Evolutionary conservation across 1,139 yeast genomes (phyloP).

Genomic region (Suhomyces atakaporum): DNA sequence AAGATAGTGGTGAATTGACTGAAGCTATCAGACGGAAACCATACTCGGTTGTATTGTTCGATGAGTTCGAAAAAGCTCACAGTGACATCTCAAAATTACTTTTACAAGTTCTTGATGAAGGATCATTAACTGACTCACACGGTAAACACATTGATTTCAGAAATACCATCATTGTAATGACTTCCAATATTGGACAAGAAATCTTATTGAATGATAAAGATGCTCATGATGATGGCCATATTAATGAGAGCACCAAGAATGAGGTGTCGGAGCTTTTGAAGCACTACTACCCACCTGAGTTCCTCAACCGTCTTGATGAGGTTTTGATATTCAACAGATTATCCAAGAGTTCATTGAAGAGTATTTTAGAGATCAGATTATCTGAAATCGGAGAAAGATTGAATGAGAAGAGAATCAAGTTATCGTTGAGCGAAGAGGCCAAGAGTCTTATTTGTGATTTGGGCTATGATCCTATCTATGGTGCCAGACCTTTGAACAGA

Average conservation of each 20-base stretch:
- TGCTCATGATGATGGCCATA: conserved; percentile 46
- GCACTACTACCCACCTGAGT: conserved; percentile 85
- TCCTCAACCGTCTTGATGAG: conserved; percentile 90
- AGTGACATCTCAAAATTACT: conserved; percentile 87
- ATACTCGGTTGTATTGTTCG: conserved; percentile 87
- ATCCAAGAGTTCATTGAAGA: conserved; percentile 68
- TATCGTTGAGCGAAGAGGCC: conserved; percentile 61
- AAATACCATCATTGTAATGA: conserved; percentile 94
- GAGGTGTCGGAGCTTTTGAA: conserved; percentile 69
- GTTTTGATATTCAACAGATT: conserved; percentile 86
- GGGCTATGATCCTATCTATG: conserved; percentile 90
- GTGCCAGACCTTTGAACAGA: conserved; percentile 95
- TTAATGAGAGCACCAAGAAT: conserved; percentile 50
- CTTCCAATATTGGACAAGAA: conserved; percentile 95
- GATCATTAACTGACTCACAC: conserved; percentile 89
- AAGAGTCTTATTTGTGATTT: conserved; percentile 75
- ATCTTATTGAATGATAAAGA: conserved; percentile 64
- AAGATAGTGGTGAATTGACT: conserved; percentile 92
- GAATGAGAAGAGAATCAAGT: conserved; percentile 71
- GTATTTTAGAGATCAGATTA: conserved; percentile 82
- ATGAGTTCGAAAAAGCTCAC: conserved; percentile 96
- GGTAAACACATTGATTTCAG: conserved; percentile 93
- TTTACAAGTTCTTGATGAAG: conserved; percentile 93
- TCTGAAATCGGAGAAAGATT: conserved; percentile 78
- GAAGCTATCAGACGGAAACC: conserved; percentile 96